Conservation (phyloP, 2,329 filamentous ascomycete species). For the Colletotrichum sp. region DNA sequence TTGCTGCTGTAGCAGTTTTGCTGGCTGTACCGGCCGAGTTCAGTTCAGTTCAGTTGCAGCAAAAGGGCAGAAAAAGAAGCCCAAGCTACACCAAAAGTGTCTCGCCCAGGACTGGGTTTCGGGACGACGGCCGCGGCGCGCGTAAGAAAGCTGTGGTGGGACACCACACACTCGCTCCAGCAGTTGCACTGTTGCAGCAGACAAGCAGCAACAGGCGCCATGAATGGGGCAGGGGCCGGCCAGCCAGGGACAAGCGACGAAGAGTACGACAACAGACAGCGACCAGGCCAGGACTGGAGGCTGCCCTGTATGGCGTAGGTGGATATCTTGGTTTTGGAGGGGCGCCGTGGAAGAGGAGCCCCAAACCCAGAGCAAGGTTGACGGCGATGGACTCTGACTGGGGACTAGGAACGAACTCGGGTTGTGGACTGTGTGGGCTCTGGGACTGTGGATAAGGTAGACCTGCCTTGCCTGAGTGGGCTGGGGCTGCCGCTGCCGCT, state of each 20-base stretch:
- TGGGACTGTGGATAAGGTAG: neutral
- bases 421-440: neutral
- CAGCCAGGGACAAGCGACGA: neutral
- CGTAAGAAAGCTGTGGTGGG: neutral
- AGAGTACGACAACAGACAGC: neutral
- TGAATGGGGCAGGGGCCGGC: neutral
- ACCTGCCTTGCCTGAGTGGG: neutral
- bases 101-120: constrained; percentile 8
- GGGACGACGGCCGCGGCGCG: neutral
- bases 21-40: neutral
- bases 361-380: neutral
- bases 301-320: neutral
- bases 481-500: neutral
- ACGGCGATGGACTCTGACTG: neutral
- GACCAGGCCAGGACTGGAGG: neutral
- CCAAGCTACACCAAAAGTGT: constrained; percentile 5
- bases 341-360: neutral
- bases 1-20: neutral
- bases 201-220: neutral
- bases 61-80: neutral
- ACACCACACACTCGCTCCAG: neutral
- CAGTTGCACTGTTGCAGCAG: neutral
- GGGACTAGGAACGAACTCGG: neutral
- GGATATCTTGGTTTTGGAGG: neutral
- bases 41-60: neutral